Evolutionary conservation across 2,329 filamentous ascomycete species (phyloP).

Genomic region (Colletotrichum sp.): DNA sequence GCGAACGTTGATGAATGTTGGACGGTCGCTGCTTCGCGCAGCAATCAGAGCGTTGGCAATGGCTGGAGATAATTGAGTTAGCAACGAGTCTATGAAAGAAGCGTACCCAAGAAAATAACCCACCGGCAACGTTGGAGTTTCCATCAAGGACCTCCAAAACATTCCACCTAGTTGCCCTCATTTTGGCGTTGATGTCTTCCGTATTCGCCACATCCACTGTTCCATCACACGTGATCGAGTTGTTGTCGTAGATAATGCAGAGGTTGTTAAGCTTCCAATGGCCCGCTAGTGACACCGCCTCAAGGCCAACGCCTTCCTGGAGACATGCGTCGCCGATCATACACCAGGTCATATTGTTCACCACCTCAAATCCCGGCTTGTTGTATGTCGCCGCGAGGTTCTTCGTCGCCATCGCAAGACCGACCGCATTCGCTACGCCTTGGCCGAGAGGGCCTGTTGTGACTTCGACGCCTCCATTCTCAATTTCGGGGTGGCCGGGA

Average conservation of each 20-base stretch:
- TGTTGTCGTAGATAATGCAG: conserved; percentile 65
- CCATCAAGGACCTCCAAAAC: conserved; percentile 60
- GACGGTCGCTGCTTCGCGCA: conserved; percentile 50
- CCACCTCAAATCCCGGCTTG: conserved; percentile 48
- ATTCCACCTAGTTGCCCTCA: conserved; percentile 61
- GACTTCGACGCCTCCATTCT: conserved; percentile 61
- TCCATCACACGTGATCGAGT: conserved; percentile 65
- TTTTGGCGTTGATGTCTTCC: conserved; percentile 63
- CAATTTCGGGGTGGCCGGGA: conserved; percentile 63
- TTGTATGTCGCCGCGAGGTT: conserved; percentile 61
- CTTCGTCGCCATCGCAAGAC: conserved; percentile 62
- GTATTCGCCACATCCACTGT: conserved; percentile 57
- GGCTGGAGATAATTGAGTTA: background rate
- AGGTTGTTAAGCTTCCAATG: conserved; percentile 62
- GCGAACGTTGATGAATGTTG: conserved; percentile 63
- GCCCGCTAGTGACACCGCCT: conserved; percentile 61
- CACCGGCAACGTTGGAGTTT: conserved; percentile 47
- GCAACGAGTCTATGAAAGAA: background rate
- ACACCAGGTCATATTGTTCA: conserved; percentile 59
- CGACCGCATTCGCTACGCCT: conserved; percentile 64
- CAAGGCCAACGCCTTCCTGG: conserved; percentile 62
- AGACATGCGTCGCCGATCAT: conserved; percentile 65
- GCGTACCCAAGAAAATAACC: rapidly evolving
- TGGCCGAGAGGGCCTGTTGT: conserved; percentile 65
- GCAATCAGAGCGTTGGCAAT: conserved; percentile 51